phyloP scores from a whole-genome alignment of 2,329 filamentous ascomycete species.

The Fusarium solani-melongenae region DNA sequence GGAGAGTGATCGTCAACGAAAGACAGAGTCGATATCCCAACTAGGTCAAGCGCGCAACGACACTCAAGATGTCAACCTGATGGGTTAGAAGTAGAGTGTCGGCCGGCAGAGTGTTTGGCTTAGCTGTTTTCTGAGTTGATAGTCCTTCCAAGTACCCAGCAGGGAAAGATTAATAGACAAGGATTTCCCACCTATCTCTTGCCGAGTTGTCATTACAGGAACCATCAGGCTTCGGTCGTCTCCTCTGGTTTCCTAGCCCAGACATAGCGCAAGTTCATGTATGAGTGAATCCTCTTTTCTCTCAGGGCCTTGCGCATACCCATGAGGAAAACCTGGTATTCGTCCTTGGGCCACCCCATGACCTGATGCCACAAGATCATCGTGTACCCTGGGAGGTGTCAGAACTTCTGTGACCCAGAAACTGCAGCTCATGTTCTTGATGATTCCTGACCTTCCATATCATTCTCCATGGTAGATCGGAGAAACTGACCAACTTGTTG shows the following conservation, averaged over 20 bases:
- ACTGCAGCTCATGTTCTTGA: background rate
- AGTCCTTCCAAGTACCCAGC: background rate
- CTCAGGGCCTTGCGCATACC: conserved; percentile 10
- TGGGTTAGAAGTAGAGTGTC: conserved; percentile 12
- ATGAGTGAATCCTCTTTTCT: conserved; percentile 9
- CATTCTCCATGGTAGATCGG: conserved; percentile 24
- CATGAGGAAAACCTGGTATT: conserved; percentile 15
- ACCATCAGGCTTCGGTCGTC: background rate
- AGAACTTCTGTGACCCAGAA: background rate
- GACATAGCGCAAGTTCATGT: conserved; percentile 23
- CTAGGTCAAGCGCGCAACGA: conserved; percentile 5
- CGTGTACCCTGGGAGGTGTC: conserved; percentile 11
- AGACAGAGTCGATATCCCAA: conserved; percentile 19
- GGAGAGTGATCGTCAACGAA: conserved; percentile 34
- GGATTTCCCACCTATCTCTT: background rate
- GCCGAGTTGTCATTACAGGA: background rate
- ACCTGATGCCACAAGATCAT: conserved; percentile 11
- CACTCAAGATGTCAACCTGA: conserved; percentile 26
- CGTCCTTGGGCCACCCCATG: conserved; percentile 9
- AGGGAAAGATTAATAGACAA: background rate
- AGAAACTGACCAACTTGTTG: conserved; percentile 10
- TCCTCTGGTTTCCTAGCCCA: conserved; percentile 9
- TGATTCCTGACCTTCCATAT: conserved; percentile 6
- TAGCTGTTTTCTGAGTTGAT: background rate
- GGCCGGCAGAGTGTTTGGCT: background rate